Evolutionary conservation across 192 early-diverging fungal species (phyloP).

Genomic region (Ambispora gerdemannii): DNA sequence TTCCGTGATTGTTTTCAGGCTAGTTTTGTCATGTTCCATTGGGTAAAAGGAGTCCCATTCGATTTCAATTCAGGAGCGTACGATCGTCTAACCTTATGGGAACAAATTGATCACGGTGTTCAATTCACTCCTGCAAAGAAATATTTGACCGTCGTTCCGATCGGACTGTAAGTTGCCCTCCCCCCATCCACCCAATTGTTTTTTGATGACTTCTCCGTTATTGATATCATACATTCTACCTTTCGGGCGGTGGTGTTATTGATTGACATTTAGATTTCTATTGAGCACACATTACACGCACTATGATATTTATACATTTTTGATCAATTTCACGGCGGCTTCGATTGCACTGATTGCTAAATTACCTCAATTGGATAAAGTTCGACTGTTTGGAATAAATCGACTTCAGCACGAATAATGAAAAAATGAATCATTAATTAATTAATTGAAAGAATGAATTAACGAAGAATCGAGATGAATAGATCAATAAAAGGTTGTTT

Average conservation of each 20-base stretch:
- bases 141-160: slow-evolving; percentile 92
- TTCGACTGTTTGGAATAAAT: slow-evolving; percentile 95
- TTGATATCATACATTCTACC: not conserved
- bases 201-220: not conserved
- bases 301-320: slow-evolving; percentile 88
- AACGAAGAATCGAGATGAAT: too few species aligned
- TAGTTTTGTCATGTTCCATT: slow-evolving; percentile 98
- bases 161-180: slow-evolving; percentile 74
- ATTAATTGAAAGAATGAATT: not conserved
- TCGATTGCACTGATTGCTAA: slow-evolving; percentile 87
- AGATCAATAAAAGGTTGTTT: too few species aligned
- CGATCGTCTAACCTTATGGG: slow-evolving; percentile 94
- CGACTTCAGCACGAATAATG: slow-evolving; percentile 41
- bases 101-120: slow-evolving; percentile 97
- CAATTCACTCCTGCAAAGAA: slow-evolving; percentile 99
- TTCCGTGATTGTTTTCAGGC: slow-evolving; percentile 49
- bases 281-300: slow-evolving; percentile 94
- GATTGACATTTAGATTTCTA: slow-evolving; percentile 74
- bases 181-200: not conserved
- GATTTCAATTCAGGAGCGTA: slow-evolving; percentile 91
- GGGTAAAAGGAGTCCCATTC: slow-evolving; percentile 94
- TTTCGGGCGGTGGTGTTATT: slow-evolving; percentile 2
- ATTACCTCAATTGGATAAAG: slow-evolving; percentile 83
- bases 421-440: too few species aligned
- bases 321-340: slow-evolving; percentile 83